Base-by-base conservation (phyloP, 805 yeast species). In the Kluyveromyces starmeri region DNA sequence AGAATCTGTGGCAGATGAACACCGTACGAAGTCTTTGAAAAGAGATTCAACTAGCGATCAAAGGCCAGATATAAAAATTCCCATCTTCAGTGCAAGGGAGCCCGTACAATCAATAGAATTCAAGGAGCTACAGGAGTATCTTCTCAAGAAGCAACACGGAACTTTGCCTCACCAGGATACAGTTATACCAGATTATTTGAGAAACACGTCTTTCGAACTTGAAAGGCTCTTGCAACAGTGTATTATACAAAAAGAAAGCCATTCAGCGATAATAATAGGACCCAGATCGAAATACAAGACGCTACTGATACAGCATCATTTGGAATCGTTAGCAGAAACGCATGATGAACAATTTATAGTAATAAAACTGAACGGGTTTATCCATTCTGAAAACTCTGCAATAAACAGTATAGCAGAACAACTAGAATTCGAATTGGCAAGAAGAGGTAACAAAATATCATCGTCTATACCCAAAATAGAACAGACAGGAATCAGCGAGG, bases 401-500 rank as follows among this genome's bases (percentile, higher is more conserved):
- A 71, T 92, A 10, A 69, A 88, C 34, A 88, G 84, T 44, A 81
- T 92, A 38, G 95, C 95, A 0, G 65, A 79, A 28, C 96, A 88
- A 55, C 59, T 89, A 26, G 95, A 84, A 50, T 51, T 50, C 12
- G 64, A 61, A 35, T 51, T 67, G 34, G 33, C 18, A 9, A 30
- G n/a, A 8, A 30, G 25, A 21, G n/a, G n/a, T n/a, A 20, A 30
- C 16, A 10, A 10, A 3, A 22, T 12, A 11, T 2, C 16, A 2
- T 5, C 7, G 7, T 9, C 12, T 4, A 12, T 13, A 17, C 15
- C 28, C 31, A 11, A 28, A 23, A 3, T 38, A 37, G 21, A 30
- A 38, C 20, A 22, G 26, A 17, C 42, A 19, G 38, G 38, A 28
- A 65, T 75, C 40, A 73, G 74, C 45, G 66, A 68, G 36, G 67